Evolutionary conservation across 2,329 filamentous ascomycete species (phyloP), one percentile per base, ranked within the genome.

Genomic region (Camillea tinctor): DNA sequence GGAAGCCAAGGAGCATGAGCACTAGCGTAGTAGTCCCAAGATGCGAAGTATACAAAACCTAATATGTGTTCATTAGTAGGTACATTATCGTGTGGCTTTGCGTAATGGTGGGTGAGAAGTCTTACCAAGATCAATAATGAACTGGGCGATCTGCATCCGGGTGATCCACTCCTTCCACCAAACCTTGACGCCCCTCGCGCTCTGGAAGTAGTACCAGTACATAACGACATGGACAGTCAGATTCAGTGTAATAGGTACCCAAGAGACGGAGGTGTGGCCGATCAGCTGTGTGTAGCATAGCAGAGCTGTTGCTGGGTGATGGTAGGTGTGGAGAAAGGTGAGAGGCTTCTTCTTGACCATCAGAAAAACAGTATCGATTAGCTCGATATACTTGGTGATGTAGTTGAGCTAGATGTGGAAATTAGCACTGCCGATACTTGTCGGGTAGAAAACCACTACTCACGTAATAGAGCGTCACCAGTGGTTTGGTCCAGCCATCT

Each of bases 121-220:
- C 88, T 75, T 85, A 93, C 90, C 92, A 63, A 97, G 88, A 78
- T 97, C 93, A 77, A 97, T 92, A 74, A 97, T 86, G 80, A 97
- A 97, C 77, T 97, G 93, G 70, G 90, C 86, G 77, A 97, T 97
- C 79, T 97, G 93, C 74, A 97, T 90, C 73, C 93, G 90, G 71
- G 93, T 97, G 75, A 97, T 95, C 89, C 94, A 97, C 81, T 97
- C 91, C 88, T 97, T 97, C 93, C 93, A 97, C 93, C 92, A 96
- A 79, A 97, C 94, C 71, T 88, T 89, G 76, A 97, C 87, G 68
- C 94, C 94, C 70, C 93, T 92, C 55, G 93, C 93, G 73, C 91
- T 93, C 84, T 97, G 93, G 88, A 97, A 97, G 86, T 97, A 97
- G 87, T 97, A 97, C 93, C 93, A 97, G 88, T 97, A 97, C 93